Conservation (phyloP, 2,329 filamentous ascomycete genomes). For the Pestalotiopsis sp. region DNA sequence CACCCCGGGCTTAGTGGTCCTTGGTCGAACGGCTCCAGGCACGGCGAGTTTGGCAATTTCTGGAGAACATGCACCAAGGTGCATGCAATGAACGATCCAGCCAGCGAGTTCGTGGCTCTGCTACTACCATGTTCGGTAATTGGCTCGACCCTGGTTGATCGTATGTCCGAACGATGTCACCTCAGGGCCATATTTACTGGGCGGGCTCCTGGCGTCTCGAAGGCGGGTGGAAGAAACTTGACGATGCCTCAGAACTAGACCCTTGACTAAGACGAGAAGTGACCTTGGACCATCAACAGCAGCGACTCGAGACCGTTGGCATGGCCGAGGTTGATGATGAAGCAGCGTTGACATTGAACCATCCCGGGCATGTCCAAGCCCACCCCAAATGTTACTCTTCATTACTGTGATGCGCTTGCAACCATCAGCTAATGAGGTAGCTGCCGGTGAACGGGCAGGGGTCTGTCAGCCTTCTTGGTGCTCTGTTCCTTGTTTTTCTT, state of each 20-base stretch:
- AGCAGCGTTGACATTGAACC: neutral
- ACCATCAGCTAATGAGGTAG: neutral
- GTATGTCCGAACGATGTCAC: neutral
- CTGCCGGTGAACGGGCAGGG: neutral
- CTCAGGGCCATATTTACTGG: constrained; percentile 1
- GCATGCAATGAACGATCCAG: neutral
- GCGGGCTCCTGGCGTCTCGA: neutral
- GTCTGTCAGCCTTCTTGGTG: neutral
- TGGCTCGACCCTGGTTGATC: neutral
- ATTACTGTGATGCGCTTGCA: neutral
- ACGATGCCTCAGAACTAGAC: neutral
- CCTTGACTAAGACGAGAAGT: neutral
- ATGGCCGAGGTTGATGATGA: neutral
- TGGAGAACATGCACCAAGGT: neutral
- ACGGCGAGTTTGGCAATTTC: neutral
- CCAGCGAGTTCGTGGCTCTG: neutral
- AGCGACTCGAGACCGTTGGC: neutral
- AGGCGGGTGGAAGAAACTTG: neutral
- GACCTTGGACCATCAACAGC: neutral
- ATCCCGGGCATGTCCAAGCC: neutral
- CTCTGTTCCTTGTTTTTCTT: neutral
- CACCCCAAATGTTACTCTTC: neutral
- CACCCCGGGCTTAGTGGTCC: neutral
- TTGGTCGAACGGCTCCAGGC: neutral
- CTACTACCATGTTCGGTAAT: constrained; percentile 2